Conservation (phyloP, 2,329 filamentous ascomycete species). For the Fusarium oligoseptatum region DNA sequence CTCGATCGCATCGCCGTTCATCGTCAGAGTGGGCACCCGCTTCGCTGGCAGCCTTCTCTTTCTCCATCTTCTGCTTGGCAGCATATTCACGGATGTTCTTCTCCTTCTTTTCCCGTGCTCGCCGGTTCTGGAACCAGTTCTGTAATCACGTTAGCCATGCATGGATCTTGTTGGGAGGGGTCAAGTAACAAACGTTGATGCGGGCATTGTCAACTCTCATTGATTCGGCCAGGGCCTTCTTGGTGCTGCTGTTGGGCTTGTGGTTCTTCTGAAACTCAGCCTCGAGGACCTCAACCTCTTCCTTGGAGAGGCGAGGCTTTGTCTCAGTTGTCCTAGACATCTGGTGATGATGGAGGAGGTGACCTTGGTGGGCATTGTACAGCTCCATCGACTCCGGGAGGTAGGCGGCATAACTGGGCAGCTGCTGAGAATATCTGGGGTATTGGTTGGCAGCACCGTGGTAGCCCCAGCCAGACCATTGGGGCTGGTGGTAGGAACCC, state of each 20-base stretch:
- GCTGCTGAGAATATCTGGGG: slow-evolving; percentile 50
- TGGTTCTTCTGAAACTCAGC: slow-evolving; percentile 73
- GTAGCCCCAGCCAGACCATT: slow-evolving; percentile 55
- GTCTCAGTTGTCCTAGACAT: slow-evolving; percentile 60
- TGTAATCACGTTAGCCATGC: slow-evolving; percentile 55
- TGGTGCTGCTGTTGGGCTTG: slow-evolving; percentile 73
- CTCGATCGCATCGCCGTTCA: slow-evolving; percentile 52
- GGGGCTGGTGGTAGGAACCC: slow-evolving; percentile 51
- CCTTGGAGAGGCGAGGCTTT: slow-evolving; percentile 68
- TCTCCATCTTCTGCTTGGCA: slow-evolving; percentile 54
- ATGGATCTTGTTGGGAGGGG: background rate
- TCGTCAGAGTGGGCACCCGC: slow-evolving; percentile 44
- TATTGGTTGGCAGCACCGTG: slow-evolving; percentile 47
- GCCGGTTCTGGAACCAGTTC: slow-evolving; percentile 79
- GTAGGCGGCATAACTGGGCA: slow-evolving; percentile 53
- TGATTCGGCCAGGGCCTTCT: slow-evolving; percentile 71
- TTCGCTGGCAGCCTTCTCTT: slow-evolving; percentile 48
- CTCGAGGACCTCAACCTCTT: slow-evolving; percentile 71
- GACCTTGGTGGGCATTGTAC: slow-evolving; percentile 54
- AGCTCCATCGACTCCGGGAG: slow-evolving; percentile 56
- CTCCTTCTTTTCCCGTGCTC: slow-evolving; percentile 75
- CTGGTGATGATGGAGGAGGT: slow-evolving; percentile 54
- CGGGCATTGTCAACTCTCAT: slow-evolving; percentile 74
- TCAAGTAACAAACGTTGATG: slow-evolving; percentile 67
- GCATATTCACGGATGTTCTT: slow-evolving; percentile 63